phyloP scores from a whole-genome alignment of 1,284 basidiomycete genomes.

The Singerocomus rubriflavus region DNA sequence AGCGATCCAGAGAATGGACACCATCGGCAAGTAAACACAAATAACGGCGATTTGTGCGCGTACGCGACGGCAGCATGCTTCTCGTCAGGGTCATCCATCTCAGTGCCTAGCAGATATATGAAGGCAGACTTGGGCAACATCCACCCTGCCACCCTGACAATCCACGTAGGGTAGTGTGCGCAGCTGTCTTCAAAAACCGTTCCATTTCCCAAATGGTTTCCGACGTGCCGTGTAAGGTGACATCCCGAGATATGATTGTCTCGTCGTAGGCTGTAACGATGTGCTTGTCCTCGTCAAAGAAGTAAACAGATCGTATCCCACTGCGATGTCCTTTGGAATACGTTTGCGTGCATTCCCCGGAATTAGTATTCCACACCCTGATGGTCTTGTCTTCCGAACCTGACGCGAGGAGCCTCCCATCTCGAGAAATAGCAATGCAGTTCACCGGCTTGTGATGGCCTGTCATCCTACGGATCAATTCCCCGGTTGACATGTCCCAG shows the following conservation, averaged over 20 bases:
- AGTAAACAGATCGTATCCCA: conserved; percentile 16
- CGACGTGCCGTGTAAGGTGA: conserved; percentile 5
- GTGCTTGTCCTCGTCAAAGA: conserved; percentile 16
- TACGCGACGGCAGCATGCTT: not conserved
- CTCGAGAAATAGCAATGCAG: conserved; percentile 20
- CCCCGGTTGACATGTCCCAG: conserved; percentile 21
- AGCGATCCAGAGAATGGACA: not conserved
- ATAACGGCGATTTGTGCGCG: conserved; percentile 5
- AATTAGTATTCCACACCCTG: conserved; percentile 19
- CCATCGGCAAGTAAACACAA: not conserved
- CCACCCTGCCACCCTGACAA: conserved; percentile 12
- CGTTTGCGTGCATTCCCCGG: conserved; percentile 17
- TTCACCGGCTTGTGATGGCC: conserved; percentile 21
- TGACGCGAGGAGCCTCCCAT: conserved; percentile 12
- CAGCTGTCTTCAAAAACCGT: not conserved
- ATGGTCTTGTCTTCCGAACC: conserved; percentile 26
- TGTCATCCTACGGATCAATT: conserved; percentile 16
- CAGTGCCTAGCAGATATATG: not conserved
- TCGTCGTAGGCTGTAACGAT: conserved; percentile 13
- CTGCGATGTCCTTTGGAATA: conserved; percentile 17
- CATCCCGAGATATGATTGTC: conserved; percentile 12
- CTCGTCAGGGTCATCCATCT: not conserved
- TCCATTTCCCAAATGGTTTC: conserved; percentile 9
- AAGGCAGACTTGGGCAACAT: not conserved
- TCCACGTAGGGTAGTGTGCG: conserved; percentile 8